Evolutionary conservation across 257 asterid species (phyloP), one percentile per base, ranked within the genome.

Genomic region (Jasminum sambac): DNA sequence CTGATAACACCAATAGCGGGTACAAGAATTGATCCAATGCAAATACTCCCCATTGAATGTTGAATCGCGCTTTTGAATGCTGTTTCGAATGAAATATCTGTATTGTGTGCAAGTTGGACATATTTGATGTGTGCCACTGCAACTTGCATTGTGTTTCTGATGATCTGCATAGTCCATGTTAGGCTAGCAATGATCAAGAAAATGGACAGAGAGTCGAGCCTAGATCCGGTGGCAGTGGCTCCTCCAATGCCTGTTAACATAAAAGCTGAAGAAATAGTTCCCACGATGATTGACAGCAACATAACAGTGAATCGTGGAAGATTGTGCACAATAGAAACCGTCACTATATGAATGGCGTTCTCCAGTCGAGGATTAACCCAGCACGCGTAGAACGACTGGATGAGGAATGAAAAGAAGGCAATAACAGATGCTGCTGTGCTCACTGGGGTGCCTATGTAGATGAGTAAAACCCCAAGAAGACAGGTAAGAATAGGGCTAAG

Each of bases 381-480:
- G 61, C 91, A 88, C 21, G 87, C 89, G 40, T 88, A 86, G 2
- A 86, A 75, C 23, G 91, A 81, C 55, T 80, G 87, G 2, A 82
- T 19, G 7, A 86, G 11, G 4, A 87, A 78, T 46, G 80, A 79
- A 19, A 72, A 24, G 8, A 84, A 67, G 30, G 80, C 78, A 40
- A 81, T 50, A 12, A 73, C 86, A 1, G 87, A 74, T 24, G 78
- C 80, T 34, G 77, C 90, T 72, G 76, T 67, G 64, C 90, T 75
- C 64, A 78, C 85, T 1, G 80, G 77, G 21, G 90, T 84, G 73
- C 88, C 84, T n/a, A 86, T 78, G 17, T 59, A 74, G 70, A 84
- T 79, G 50, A 88, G 87, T 48, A 86, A 44, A 25, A 86, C 62
- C 69, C 88, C 88, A 8, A 71, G 69, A 7, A 77, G 84, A 23